Percentiles rank a stretch among this genome's conserved stretches.
phyloP scores from a whole-genome alignment of 805 yeast species.

The Lipomyces mesembrius region DNA sequence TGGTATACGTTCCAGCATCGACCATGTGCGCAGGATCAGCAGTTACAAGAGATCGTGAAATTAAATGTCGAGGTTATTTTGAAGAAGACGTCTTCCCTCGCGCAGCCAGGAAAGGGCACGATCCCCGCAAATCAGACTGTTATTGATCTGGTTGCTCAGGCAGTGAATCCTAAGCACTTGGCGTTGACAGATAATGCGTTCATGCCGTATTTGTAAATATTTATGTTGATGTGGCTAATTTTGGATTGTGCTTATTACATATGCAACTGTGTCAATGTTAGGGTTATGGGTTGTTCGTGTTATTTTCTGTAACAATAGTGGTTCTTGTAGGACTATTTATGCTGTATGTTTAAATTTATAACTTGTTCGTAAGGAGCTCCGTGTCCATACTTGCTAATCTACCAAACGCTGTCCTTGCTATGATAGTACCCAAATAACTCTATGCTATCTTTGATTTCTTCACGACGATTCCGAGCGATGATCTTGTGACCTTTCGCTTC shows the following conservation, averaged over 20 bases:
- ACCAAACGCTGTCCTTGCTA: neutral
- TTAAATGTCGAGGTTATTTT: constrained; percentile 84
- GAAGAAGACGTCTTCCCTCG: constrained; percentile 76
- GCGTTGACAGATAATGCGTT: constrained; percentile 91
- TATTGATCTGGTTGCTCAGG: constrained; percentile 87
- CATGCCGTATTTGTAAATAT: constrained; percentile 83
- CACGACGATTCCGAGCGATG: constrained; percentile 28
- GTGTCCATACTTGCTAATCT: neutral
- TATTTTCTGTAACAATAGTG: neutral
- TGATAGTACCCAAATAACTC: neutral
- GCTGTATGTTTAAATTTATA: neutral
- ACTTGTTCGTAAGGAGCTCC: neutral
- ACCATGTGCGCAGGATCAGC: constrained; percentile 80
- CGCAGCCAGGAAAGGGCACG: constrained; percentile 61
- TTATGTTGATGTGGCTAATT: neutral
- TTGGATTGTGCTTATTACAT: neutral
- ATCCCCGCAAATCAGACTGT: constrained; percentile 86
- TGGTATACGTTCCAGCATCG: constrained; percentile 89
- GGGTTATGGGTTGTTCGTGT: neutral
- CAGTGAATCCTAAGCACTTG: constrained; percentile 90
- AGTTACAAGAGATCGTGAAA: constrained; percentile 81
- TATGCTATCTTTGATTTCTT: constrained; percentile 26
- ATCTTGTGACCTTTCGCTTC: constrained; percentile 17
- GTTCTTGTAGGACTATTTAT: neutral
- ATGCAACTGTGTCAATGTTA: neutral